phyloP scores from a whole-genome alignment of 1,284 basidiomycete genomes.

The Butyriboletus appendiculatus region DNA sequence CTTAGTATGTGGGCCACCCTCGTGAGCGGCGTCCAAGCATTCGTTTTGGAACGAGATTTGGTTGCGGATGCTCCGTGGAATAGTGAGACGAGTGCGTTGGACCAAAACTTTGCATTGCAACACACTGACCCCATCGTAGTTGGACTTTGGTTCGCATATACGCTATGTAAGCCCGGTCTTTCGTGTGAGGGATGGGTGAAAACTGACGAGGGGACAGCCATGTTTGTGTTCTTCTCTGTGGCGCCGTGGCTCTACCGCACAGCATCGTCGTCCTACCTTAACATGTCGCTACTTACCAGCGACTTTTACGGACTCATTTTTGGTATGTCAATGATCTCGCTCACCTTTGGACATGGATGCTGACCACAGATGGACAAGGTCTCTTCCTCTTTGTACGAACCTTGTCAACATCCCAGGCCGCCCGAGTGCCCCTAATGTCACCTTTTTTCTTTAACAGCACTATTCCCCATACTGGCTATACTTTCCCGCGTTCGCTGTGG shows the following conservation, averaged over 20 bases:
- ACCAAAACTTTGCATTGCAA: background rate
- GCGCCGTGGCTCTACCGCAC: conserved; percentile 83
- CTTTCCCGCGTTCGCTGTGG: conserved; percentile 71
- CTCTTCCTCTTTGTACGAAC: conserved; percentile 63
- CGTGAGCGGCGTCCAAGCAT: conserved; percentile 75
- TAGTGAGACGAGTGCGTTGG: conserved; percentile 56
- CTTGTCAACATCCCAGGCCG: background rate
- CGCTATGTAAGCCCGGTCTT: conserved; percentile 41
- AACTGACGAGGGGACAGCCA: conserved; percentile 40
- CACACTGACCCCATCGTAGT: conserved; percentile 41
- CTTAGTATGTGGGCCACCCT: conserved; percentile 80
- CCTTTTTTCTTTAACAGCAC: conserved; percentile 46
- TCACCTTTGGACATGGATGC: background rate
- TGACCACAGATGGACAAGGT: conserved; percentile 40
- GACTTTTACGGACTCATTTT: conserved; percentile 87
- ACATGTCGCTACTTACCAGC: conserved; percentile 79
- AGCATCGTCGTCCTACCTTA: conserved; percentile 82
- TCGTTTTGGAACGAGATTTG: conserved; percentile 66
- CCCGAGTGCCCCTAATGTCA: background rate
- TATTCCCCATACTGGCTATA: conserved; percentile 83
- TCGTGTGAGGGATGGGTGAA: background rate
- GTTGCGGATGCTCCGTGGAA: conserved; percentile 70
- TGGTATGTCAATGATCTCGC: conserved; percentile 48
- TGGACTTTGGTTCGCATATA: conserved; percentile 71
- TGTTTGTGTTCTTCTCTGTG: conserved; percentile 80